Evolutionary conservation across 1,284 basidiomycete species (phyloP), one percentile per base, ranked within the genome.

Genomic region (Trametes versicolor): DNA sequence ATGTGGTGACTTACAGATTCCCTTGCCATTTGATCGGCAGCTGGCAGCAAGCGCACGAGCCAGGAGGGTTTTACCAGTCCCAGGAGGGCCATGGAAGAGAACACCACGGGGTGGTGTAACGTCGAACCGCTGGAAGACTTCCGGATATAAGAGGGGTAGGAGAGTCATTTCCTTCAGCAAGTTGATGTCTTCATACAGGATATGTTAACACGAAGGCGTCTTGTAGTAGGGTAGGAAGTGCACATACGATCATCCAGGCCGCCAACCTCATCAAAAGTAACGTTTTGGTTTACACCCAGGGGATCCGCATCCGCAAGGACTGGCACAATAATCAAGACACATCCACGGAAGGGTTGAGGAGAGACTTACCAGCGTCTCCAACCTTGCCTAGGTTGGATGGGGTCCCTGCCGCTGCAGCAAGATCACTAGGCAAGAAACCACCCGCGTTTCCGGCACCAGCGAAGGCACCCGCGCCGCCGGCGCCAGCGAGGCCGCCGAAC

Each of bases 131-230:
- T 98, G 96, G 77, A 99, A 99, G 12, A 99, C 91, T 78, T 99
- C 98, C 0, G 98, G 98, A 75, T 99, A 99, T 8, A 99, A 83
- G 0, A 99, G 82, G 0, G 98, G 98, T 0, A 99, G 85, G 23
- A 97, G 86, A 0, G 98, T 98, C 98, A 99, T 99, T 77, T 99
- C 98, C 81, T 99, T 99, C 68, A 99, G 82, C 39, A 96, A 94
- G 75, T 98, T 96, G 69, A 99, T 98, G 75, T 99, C 93, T 95
- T 62, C n/a, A 53, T 36, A 2, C 17, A 41, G 6, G 37, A 45
- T 52, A 59, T 53, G 53, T 60, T 23, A 65, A 39, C n/a, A 51
- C 37, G 32, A 13, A 36, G 45, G 29, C 10, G 13, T 21, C 23
- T 15, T 58, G n/a, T 19, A 56, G 6, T 43, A 32, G 43, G n/a